Evolutionary conservation across 129 eudicot species (phyloP), one percentile per base, ranked within the genome.

Genomic region (Escallonia herrerae): DNA sequence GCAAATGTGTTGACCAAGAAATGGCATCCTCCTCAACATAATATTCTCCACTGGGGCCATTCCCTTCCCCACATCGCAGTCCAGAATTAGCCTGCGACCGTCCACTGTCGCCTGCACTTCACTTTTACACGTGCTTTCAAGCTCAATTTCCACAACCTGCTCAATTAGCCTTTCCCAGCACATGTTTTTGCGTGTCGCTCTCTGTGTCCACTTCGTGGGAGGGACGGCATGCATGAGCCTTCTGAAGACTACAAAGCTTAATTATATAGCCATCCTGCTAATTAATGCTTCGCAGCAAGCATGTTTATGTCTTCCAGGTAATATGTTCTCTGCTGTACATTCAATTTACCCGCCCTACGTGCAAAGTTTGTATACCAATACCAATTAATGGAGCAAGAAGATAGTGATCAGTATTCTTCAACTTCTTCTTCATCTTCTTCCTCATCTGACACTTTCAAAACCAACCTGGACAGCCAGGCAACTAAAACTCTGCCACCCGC

Each of bases 351-450:
- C n/a, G n/a, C 13, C 58, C 13, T 11, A 51, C 56, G 12, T 51
- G 49, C 49, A 51, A 5, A 3, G 12, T 51, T 51, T 51, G 12
- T 51, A 51, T 11, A 51, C 56, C 13, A 8, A n/a, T n/a, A 50
- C 13, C 11, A 7, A 13, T 33, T 4, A 49, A 70, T 70, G 74
- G 62, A 63, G 1, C 43, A 15, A 3, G 48, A 42, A 7, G 38
- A 53, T 40, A 43, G 9, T 13, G 64, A 72, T 43, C 22, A 14
- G 43, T 63, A 69, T 22, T 11, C 45, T n/a, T n/a, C n/a, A n/a
- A n/a, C n/a, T n/a, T n/a, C n/a, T 13, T 72, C 76, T 10, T 51
- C 77, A 5, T 40, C 71, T 5, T 56, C 65, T 3, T 56, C 73
- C 7, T 45, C 54, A 0, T 13, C 7, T 42, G 50, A 40, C 9